Base-by-base conservation (phyloP, 345 rosid genomes). In the Stellera chamaejasme region DNA sequence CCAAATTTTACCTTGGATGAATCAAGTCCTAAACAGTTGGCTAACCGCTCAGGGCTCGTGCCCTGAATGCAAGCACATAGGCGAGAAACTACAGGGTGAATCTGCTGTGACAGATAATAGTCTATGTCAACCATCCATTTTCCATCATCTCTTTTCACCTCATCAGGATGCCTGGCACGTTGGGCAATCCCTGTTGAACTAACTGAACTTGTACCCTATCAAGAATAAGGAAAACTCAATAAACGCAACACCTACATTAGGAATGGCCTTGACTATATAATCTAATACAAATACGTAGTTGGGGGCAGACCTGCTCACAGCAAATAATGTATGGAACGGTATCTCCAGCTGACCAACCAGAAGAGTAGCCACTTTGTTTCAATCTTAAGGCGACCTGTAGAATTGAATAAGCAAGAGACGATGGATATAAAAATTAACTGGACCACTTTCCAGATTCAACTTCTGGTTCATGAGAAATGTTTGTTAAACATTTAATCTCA, bases 141-240 rank as follows among this genome's bases (percentile, higher is more conserved):
- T 45, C 87, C 95, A 6, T 79, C 88, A 27, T 82, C 81, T 64
- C 72, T 77, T 79, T 77, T 87, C 68, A 89, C 68, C 75, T 93
- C 99, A 59, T 93, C 92, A 27, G 99, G 99, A 76, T 93, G 97
- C 68, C 94, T 79, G 61, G 99, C 96, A 48, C 99, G 97, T 59
- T 73, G 90, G 27, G 96, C 96, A 71, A 93, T 73, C 62, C 99
- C 99, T 61, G 73, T 58, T 54, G 86, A 84, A 69, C 75, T 72
- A 61, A 69, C 75, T n/a, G 68, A 67, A 72, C 78, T 68, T 47
- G 66, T 69, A 41, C 85, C 99, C 99, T 89, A 80, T 44, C 59
- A 59, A 58, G 44, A 62, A 45, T 45, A 39, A 52, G 32, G 15
- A 53, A 55, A 15, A 39, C 51, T 48, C 23, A 46, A 65, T 53